Base-by-base conservation (phyloP, 78 protist species). In the Dictyostelium capitatum region DNA sequence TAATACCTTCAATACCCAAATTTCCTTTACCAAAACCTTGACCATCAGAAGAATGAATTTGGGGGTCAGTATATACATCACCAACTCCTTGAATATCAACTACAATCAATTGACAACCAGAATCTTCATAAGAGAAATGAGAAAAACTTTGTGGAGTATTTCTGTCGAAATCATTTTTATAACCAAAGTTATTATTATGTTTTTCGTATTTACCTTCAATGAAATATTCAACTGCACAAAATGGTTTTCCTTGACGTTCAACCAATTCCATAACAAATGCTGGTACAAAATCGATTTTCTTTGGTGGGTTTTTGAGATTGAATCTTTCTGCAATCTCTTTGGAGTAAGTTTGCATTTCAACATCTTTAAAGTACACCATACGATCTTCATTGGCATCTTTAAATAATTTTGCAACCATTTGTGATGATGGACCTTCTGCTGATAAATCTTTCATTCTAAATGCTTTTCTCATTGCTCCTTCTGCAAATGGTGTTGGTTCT, bases 1-100 rank as follows among this genome's bases (percentile, higher is more conserved):
- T 75, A 17, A 97, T 93, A 17, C 98, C 98, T 12, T 59, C 78
- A 25, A 83, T 46, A 5, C 98, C 97, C 0, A 97, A 70, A 79
- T 97, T 93, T 10, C 98, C 98, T 73, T 95, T 91, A 1, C 98
- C 98, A 73, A 96, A 96, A 11, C 92, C 97, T 30, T 57, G 70
- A n/a, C 97, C 97, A 72, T 92, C 95, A 20, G 81, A 67, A 6
- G 97, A 83, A 51, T 97, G 99, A 32, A 97, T 90, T 74, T 98
- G 99, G 14, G 98, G 98, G n/a, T 98, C 98, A 32, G 99, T 98
- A 62, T 97, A 98, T 28, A 95, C 69, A 82, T 98, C 98, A 4
- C 80, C 98, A 14, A 96, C 98, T 15, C 99, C 99, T 72, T 98
- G 99, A 46, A 98, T 96, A 96, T 98, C 99, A 80, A 91, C 90